Evolutionary conservation across 129 eudicot genomes (phyloP).

Genomic region (Lonicera japonica): DNA sequence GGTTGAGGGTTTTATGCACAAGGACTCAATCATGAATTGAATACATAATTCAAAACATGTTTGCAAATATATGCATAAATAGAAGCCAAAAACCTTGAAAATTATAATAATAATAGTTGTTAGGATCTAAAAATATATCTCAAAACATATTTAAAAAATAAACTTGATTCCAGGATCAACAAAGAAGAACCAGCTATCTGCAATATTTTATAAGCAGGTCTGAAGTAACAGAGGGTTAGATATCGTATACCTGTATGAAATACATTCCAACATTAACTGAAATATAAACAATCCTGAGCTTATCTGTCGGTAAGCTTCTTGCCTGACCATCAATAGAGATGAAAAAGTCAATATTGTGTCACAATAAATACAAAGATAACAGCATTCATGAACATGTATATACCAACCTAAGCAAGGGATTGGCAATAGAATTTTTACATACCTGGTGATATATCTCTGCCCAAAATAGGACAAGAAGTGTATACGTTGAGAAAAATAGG

Average conservation of each 20-base stretch:
- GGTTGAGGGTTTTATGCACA: too few relatives aligned
- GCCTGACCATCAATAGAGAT: conserved; percentile 38
- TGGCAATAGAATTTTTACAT: conserved; percentile 4
- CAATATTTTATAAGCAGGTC: neutral
- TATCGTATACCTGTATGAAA: conserved; percentile 61
- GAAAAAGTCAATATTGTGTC: neutral
- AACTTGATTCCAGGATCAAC: too few relatives aligned
- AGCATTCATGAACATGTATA: too few relatives aligned
- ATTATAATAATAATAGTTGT: too few relatives aligned
- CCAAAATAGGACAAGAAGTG: conserved; percentile 95
- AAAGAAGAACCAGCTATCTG: too few relatives aligned
- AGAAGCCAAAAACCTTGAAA: too few relatives aligned
- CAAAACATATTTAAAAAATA: too few relatives aligned
- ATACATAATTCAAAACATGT: too few relatives aligned
- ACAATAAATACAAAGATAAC: neutral
- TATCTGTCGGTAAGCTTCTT: conserved; percentile 74
- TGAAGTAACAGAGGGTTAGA: conserved; percentile 2
- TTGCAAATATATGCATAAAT: too few relatives aligned
- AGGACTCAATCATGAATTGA: too few relatives aligned
- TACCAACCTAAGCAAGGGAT: neutral
- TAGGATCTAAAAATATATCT: too few relatives aligned
- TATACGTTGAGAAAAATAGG: conserved; percentile 79
- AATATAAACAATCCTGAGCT: conserved; percentile 52
- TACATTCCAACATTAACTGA: conserved; percentile 64
- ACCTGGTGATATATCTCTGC: conserved; percentile 96